Conservation (phyloP, 805 yeast species). For the Schizosaccharomyces osmophilus region DNA sequence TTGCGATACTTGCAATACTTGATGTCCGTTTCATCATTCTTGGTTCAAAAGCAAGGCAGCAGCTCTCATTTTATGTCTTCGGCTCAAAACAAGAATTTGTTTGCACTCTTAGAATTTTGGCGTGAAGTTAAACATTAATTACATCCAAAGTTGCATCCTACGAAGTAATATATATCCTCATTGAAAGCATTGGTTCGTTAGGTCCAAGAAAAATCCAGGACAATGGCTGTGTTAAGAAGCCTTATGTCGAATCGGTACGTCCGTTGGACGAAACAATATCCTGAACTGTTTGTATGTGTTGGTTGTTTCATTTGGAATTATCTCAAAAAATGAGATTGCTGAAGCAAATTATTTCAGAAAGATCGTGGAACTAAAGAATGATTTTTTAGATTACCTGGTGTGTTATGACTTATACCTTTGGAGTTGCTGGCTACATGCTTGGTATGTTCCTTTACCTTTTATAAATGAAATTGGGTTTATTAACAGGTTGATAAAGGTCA, state of each 20-base stretch:
- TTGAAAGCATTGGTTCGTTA: too few species aligned
- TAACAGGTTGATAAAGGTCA: background rate
- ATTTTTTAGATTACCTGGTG: background rate
- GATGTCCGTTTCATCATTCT: too few species aligned
- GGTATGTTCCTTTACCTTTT: background rate
- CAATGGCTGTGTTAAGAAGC: background rate
- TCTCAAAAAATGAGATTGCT: too few species aligned
- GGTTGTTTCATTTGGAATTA: background rate
- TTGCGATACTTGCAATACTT: too few species aligned
- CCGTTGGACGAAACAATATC: background rate
- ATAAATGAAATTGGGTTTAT: background rate
- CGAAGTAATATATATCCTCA: too few species aligned
- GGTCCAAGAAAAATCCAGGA: background rate
- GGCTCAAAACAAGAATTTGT: too few species aligned
- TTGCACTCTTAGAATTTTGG: too few species aligned
- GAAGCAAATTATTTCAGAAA: background rate
- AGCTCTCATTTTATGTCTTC: too few species aligned
- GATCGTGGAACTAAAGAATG: background rate
- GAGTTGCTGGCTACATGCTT: constrained; percentile 1
- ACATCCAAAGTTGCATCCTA: too few species aligned
- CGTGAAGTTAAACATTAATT: too few species aligned
- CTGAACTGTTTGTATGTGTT: background rate
- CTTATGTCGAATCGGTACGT: background rate
- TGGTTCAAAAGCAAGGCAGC: too few species aligned
- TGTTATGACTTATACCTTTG: constrained; percentile 1